A percentile compares a stretch with the other conserved stretches of the same genome.
These are phyloP conservation scores for Aspergillus proliferans DNA, from an alignment of 2,329 filamentous ascomycete species.

Conservation along the genomic window DNA sequence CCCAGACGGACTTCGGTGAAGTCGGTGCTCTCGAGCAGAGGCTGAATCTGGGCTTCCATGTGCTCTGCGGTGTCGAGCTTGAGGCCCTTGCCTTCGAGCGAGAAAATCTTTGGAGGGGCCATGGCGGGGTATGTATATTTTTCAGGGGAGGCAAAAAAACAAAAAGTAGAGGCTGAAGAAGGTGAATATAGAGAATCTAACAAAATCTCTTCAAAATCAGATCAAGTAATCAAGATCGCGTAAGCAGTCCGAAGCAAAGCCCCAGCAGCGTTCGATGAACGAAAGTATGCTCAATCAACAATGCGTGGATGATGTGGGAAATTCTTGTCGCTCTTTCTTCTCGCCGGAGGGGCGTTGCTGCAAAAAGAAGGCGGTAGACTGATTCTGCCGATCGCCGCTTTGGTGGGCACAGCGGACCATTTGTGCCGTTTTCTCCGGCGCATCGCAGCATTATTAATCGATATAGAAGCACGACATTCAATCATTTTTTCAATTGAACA, in stretches of 20 bases:
- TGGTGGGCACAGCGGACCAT: slow-evolving; percentile 15
- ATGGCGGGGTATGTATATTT: slow-evolving; percentile 36
- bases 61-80: slow-evolving; percentile 88
- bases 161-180: neutral
- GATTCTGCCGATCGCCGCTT: slow-evolving; percentile 12
- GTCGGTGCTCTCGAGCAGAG: slow-evolving; percentile 63
- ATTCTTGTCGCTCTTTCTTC: neutral
- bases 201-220: neutral
- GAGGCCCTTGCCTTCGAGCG: slow-evolving; percentile 82
- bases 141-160: slow-evolving; percentile 13
- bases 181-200: neutral
- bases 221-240: slow-evolving; percentile 2
- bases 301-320: neutral
- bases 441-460: slow-evolving; percentile 14
- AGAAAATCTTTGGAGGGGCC: slow-evolving; percentile 60
- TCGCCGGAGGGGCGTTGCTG: neutral
- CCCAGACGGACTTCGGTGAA: slow-evolving; percentile 74
- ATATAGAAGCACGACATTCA: slow-evolving; percentile 3
- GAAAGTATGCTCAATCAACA: neutral
- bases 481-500: neutral
- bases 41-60: slow-evolving; percentile 74
- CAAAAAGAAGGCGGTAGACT: slow-evolving; percentile 1
- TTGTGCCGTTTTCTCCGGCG: slow-evolving; percentile 8
- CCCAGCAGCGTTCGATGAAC: neutral
- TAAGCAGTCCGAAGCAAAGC: neutral